Evolutionary conservation across 768 basidiomycete genomes (phyloP), one percentile per base, ranked within the genome.

Genomic region (Tulasnella sp.): DNA sequence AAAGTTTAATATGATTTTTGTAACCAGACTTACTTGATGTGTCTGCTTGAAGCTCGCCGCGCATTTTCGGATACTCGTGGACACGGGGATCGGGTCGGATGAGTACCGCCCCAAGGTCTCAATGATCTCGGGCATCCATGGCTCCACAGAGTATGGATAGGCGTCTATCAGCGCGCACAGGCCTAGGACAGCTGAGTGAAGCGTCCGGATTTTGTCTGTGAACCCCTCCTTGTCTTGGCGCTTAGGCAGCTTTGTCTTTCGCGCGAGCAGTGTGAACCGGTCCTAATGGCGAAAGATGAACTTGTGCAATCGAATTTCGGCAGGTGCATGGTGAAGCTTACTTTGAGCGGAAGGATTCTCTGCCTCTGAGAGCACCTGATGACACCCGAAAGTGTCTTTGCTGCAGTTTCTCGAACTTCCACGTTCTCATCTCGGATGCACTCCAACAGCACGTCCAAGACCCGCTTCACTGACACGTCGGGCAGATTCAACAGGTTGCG

Each of bases 331-430:
- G 15, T 17, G 22, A 68, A 3, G 12, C 70, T 63, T 66, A 87
- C 88, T 80, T 87, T 91, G 64, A 94, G 73, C 1, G 87, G 84
- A 49, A 87, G 73, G 64, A 93, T 91, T 67, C 81, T 87, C 62
- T 89, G 82, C 59, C 90, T 78, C 67, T 92, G 89, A n/a, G 91
- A 92, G 66, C 88, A 92, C 62, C 92, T 77, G 55, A 96, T 78
- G 63, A 96, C 83, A 8, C 89, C 86, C 27, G 90, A 87, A 46
- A 96, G 73, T 43, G 84, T 84, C 72, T 84, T 84, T 3, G 88
- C 87, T 22, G 89, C 87, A 80, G 87, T 92, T 69, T 91, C 87
- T 63, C 92, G 80, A 42, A 96, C 92, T 72, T 96, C 92, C 45
- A 92, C 84, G 66, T 92, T 93, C 68, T 90, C 88, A 68, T 96